Evolutionary conservation across 2,329 filamentous ascomycete species (phyloP), one percentile per base, ranked within the genome.

Genomic region (Fusarium beomiforme): DNA sequence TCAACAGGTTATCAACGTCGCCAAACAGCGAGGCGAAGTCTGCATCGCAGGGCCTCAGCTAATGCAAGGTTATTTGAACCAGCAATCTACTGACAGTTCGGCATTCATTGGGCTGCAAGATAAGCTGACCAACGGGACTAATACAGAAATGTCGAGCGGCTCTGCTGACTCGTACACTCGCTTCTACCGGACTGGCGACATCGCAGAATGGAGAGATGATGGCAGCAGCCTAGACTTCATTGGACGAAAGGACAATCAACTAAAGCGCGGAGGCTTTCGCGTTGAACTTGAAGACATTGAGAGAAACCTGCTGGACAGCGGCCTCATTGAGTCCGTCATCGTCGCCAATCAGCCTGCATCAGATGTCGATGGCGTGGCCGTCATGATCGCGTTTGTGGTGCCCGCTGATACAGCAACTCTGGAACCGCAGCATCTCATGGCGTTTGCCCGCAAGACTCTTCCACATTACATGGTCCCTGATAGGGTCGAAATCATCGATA

Each of bases 121-220:
- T 5, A 1, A 9, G 1, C 16, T 5, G 5, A 6, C 5, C 11
- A 29, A 42, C 12, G 14, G 8, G 1, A 12, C 7, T 6, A 13
- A 17, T 5, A 16, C 9, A 6, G n/a, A 39, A 14, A 19, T 4
- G 8, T n/a, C 6, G 5, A 49, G 33, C 11, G 42, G 8, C 24
- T 13, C 2, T 9, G 5, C 11, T 13, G 26, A 33, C 19, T 13
- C 26, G 8, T 17, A 1, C 6, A 23, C 5, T 53, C 46, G 29
- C 3, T 59, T 26, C 23, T 59, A 59, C 46, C 46, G 56, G 3
- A 59, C 46, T 42, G 56, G 56, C 6, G 56, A 59, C 5, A 8
- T 59, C 26, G 56, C 46, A 16, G 46, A 59, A 26, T 59, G 56
- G 56, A 59, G 56, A 17, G 36, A 53, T 42, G 56, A 59, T 16